Evolutionary conservation across 805 yeast species (phyloP), one percentile per base, ranked within the genome.

Genomic region (Nakazawaea anatomiae): DNA sequence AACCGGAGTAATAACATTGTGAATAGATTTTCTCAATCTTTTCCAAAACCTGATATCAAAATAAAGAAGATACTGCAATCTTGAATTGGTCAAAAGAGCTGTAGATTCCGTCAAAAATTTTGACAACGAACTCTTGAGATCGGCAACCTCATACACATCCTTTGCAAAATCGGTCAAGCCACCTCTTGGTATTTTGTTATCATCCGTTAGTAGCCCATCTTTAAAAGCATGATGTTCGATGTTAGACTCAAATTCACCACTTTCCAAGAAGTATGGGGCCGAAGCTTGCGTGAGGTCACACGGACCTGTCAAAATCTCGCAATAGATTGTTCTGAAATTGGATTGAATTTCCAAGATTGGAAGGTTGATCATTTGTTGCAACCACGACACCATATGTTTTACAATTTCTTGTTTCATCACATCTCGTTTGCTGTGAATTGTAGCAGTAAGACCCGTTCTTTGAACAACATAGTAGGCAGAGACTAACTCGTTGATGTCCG

Each of bases 31-130:
- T 60, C 94, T 73, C 6, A 76, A 58, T 4, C 58, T 56, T 52
- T 83, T 82, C 67, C 82, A 72, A 35, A 76, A 75, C 55, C 94
- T 71, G 39, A 79, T 71, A 54, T 86, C 87, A 52, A 84, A 77
- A 52, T 72, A 74, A 38, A 85, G 64, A 27, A 87, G 58, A 57
- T 70, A 73, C 60, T 85, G 90, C 10, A 86, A 59, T 57, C 88
- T 72, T 12, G 87, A 73, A 6, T 66, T 65, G 12, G 56, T 47
- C 32, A 64, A 59, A 31, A 50, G 57, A 7, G 46, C 48, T 18
- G 46, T 45, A 6, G 27, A 43, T 7, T 29, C 40, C 2, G 4
- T 27, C n/a, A 51, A 32, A 31, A 51, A 28, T 28, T 42, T 30
- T 3, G 25, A 25, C 10, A 46, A 11, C 4, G 47, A 30, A 6